Base-by-base conservation (phyloP, 2,329 filamentous ascomycete genomes). In the Fusarium sp. region DNA sequence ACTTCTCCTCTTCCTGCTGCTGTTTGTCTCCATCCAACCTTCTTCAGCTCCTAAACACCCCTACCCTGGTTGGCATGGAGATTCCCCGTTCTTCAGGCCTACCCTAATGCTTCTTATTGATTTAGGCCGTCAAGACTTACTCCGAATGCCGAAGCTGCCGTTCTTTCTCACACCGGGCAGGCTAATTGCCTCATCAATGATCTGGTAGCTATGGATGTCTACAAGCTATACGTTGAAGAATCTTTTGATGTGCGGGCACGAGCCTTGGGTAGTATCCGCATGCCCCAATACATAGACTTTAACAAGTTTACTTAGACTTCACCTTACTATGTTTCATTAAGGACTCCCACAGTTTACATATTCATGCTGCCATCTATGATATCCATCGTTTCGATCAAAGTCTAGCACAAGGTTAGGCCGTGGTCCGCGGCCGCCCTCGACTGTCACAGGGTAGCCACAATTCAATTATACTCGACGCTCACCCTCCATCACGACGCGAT, bases 141-240 rank as follows among this genome's bases (percentile, higher is more conserved):
- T 60, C 71, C 53, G 55, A 44, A 52, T 47, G 57, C 61, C 70
- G 69, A 64, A 40, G 38, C 47, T 64, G 74, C 62, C 54, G 50
- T 31, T 31, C 28, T 31, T 11, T 31, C 28, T 13, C 28, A 31
- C 10, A 31, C 28, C 9, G 13, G 10, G 28, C 44, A 45, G 38
- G 26, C 34, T 55, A 53, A 53, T 43, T 57, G 58, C 57, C 44
- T 61, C 47, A 38, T 60, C 49, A 58, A 40, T 28, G 53, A 70
- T 67, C 57, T 62, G 26, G 53, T 14, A 47, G 17, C 19, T 31
- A 31, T 31, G 28, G 10, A 31, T 31, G 28, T 13, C 10, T 11
- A 31, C 9, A 31, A 31, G 9, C 28, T 31, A 31, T 5, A 4
- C 10, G 10, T 31, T 31, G 28, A 31, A 36, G 8, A 34, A 49